These are phyloP conservation scores for Alternaria arbusti DNA, from an alignment of 2,329 filamentous ascomycete genomes.

Conservation along the genomic window DNA sequence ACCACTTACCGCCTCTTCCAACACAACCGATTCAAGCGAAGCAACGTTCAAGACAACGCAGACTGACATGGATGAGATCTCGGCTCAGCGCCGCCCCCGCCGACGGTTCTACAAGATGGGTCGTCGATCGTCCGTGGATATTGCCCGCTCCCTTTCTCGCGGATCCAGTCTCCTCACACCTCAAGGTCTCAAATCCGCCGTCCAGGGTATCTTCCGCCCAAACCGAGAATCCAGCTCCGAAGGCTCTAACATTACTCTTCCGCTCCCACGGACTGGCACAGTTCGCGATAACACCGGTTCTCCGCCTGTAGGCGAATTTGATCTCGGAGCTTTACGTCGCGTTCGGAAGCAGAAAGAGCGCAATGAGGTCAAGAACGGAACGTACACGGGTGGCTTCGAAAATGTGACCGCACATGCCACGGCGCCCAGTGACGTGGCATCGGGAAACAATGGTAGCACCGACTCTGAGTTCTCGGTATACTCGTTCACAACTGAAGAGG, in stretches of 20 bases:
- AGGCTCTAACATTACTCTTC: constrained; percentile 43
- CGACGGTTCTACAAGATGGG: constrained; percentile 41
- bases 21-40: constrained; percentile 29
- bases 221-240: constrained; percentile 38
- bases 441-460: constrained; percentile 8
- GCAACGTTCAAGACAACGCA: constrained; percentile 42
- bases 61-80: constrained; percentile 34
- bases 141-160: constrained; percentile 24
- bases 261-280: constrained; percentile 33
- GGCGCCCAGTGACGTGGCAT: neutral
- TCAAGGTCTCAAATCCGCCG: constrained; percentile 34
- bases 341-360: constrained; percentile 36
- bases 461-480: constrained; percentile 31
- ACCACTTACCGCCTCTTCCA: constrained; percentile 19
- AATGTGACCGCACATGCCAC: neutral
- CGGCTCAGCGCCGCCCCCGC: constrained; percentile 27
- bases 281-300: constrained; percentile 21
- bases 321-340: constrained; percentile 33
- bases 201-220: constrained; percentile 39
- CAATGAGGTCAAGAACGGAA: constrained; percentile 28
- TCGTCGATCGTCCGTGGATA: constrained; percentile 27
- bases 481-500: constrained; percentile 36
- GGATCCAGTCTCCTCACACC: constrained; percentile 24
- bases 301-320: constrained; percentile 29
- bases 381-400: constrained; percentile 22